phyloP scores from a whole-genome alignment of 208 protist genomes.

The Leishmania major region DNA sequence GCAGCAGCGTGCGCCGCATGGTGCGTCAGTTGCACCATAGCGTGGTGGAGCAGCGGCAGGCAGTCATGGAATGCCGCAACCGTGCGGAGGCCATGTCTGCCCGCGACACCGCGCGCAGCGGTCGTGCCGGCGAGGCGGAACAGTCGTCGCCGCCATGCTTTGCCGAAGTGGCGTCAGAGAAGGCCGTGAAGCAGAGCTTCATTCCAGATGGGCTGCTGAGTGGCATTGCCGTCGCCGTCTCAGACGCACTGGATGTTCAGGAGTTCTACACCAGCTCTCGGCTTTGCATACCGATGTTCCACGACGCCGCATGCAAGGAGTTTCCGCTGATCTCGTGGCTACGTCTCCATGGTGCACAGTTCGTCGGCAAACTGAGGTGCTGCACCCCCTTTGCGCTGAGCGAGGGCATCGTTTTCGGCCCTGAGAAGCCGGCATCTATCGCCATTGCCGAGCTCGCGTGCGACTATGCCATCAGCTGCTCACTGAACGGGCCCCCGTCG shows the following conservation, averaged over 20 bases:
- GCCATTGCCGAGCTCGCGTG: slow-evolving; percentile 60
- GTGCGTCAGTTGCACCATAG: slow-evolving; percentile 63
- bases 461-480: slow-evolving; percentile 82
- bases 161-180: slow-evolving; percentile 60
- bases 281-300: slow-evolving; percentile 55
- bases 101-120: slow-evolving; percentile 31
- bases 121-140: slow-evolving; percentile 2
- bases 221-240: slow-evolving; percentile 79
- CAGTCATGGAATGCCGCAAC: slow-evolving; percentile 58
- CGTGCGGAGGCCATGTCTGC: slow-evolving; percentile 60
- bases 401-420: slow-evolving; percentile 66
- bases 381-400: slow-evolving; percentile 65
- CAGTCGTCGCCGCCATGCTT: slow-evolving; percentile 48
- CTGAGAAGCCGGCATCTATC: slow-evolving; percentile 48
- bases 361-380: slow-evolving; percentile 79
- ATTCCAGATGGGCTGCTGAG: slow-evolving; percentile 65
- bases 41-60: slow-evolving; percentile 52
- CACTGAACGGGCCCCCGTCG: slow-evolving; percentile 65
- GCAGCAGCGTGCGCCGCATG: slow-evolving; percentile 48
- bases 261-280: slow-evolving; percentile 76
- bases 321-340: slow-evolving; percentile 87
- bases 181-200: slow-evolving; percentile 55
- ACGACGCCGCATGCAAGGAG: slow-evolving; percentile 57
- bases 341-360: slow-evolving; percentile 69
- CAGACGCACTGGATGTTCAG: slow-evolving; percentile 71